Evolutionary conservation across 208 protist genomes (phyloP).

Genomic region (Leishmania amazonensis): DNA sequence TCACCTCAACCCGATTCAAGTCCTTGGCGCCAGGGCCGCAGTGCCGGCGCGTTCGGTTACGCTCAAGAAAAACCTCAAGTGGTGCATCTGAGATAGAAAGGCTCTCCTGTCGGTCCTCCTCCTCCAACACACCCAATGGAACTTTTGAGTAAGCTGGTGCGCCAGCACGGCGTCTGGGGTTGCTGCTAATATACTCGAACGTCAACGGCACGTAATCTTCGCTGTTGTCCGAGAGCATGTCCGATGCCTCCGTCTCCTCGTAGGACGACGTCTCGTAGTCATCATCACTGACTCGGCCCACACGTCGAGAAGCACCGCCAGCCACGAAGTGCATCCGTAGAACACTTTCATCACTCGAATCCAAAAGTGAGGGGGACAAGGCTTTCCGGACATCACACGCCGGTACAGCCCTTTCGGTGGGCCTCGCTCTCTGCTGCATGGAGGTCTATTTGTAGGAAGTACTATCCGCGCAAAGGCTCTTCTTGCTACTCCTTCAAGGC

Average conservation of each 20-base stretch:
- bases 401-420: not conserved
- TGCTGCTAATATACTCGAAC: slow-evolving; percentile 51
- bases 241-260: slow-evolving; percentile 28
- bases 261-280: slow-evolving; percentile 35
- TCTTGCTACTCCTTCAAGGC: not conserved
- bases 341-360: slow-evolving; percentile 14
- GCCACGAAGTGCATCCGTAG: slow-evolving; percentile 21
- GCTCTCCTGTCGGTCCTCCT: slow-evolving; percentile 12
- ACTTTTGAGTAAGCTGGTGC: slow-evolving; percentile 13
- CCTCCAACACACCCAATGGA: slow-evolving; percentile 26
- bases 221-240: slow-evolving; percentile 56
- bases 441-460: not conserved
- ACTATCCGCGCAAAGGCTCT: too few relatives aligned
- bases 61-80: slow-evolving; percentile 24
- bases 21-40: slow-evolving; percentile 15
- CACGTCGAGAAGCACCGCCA: slow-evolving; percentile 11
- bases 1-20: slow-evolving; percentile 8
- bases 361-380: slow-evolving; percentile 17
- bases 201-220: slow-evolving; percentile 58
- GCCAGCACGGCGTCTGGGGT: slow-evolving; percentile 28
- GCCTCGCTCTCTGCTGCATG: not conserved
- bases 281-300: slow-evolving; percentile 30
- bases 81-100: slow-evolving; percentile 20
- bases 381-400: not conserved
- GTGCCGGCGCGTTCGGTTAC: slow-evolving; percentile 8